Evolutionary conservation across 805 yeast species (phyloP).

Genomic region (Kodamaea laetipori): DNA sequence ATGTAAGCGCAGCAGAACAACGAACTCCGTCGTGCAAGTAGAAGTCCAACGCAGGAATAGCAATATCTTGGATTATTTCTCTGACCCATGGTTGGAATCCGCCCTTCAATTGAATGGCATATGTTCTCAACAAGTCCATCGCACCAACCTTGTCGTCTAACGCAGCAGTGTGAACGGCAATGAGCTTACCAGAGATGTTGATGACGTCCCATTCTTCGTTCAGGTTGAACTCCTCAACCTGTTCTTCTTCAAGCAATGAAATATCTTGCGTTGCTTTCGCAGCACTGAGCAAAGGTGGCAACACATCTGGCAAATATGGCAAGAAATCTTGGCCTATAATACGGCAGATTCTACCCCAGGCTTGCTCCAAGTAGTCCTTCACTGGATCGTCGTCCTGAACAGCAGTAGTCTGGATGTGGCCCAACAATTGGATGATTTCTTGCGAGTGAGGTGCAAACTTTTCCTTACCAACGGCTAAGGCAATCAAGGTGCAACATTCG

Average conservation of each 20-base stretch:
- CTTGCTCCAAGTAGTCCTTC: constrained; percentile 82
- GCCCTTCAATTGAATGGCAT: constrained; percentile 81
- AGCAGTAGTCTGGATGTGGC: constrained; percentile 63
- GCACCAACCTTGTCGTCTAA: constrained; percentile 93
- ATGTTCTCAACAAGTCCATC: constrained; percentile 80
- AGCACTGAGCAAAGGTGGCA: constrained; percentile 83
- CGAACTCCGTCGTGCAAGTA: constrained; percentile 94
- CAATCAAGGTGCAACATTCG: constrained; percentile 93
- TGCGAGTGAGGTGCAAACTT: constrained; percentile 75
- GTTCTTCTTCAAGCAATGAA: constrained; percentile 85
- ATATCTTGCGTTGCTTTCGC: constrained; percentile 92
- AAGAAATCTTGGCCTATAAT: constrained; percentile 82
- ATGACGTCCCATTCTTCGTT: constrained; percentile 96
- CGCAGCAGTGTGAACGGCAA: constrained; percentile 93
- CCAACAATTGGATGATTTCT: constrained; percentile 72
- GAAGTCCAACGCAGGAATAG: constrained; percentile 86
- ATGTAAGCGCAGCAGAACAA: constrained; percentile 81
- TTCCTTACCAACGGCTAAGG: constrained; percentile 92
- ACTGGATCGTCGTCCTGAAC: constrained; percentile 83
- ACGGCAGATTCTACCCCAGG: constrained; percentile 93
- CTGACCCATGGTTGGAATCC: constrained; percentile 81
- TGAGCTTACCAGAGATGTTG: constrained; percentile 84
- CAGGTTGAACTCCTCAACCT: constrained; percentile 74
- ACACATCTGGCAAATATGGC: constrained; percentile 78
- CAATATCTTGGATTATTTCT: constrained; percentile 75